These are phyloP conservation scores for Annulohypoxylon truncatum DNA, from an alignment of 2,329 filamentous ascomycete species.

Conservation along the genomic window DNA sequence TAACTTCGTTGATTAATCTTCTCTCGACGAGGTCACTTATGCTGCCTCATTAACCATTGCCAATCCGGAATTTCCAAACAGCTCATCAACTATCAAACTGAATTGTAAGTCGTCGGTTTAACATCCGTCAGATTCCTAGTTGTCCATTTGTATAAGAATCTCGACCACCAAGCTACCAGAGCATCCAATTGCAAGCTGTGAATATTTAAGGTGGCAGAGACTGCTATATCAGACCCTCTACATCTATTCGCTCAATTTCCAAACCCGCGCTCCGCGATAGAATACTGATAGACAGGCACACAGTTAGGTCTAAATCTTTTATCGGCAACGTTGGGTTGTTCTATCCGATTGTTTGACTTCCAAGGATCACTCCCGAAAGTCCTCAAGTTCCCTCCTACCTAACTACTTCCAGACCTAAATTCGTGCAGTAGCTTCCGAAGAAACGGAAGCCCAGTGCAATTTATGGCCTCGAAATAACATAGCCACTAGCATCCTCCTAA, in stretches of 20 bases:
- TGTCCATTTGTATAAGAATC: neutral
- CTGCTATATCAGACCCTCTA: conserved; percentile 4
- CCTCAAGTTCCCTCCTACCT: conserved; percentile 22
- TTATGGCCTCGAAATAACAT: conserved; percentile 19
- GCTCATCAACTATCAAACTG: conserved; percentile 1
- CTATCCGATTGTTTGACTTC: conserved; percentile 14
- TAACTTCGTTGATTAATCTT: neutral
- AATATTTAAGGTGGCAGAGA: conserved; percentile 11
- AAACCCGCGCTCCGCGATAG: conserved; percentile 2
- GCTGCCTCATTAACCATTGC: neutral
- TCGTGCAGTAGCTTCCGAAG: conserved; percentile 23
- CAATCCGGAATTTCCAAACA: conserved; percentile 8
- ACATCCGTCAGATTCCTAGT: conserved; percentile 1
- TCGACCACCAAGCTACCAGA: neutral
- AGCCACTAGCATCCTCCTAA: conserved; percentile 7
- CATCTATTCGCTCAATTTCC: conserved; percentile 12
- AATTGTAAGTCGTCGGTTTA: conserved; percentile 26
- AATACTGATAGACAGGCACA: conserved; percentile 13
- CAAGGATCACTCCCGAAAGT: conserved; percentile 1
- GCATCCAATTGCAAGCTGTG: conserved; percentile 10
- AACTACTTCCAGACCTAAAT: neutral
- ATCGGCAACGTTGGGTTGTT: conserved; percentile 11
- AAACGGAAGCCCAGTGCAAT: conserved; percentile 2
- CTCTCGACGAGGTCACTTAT: neutral
- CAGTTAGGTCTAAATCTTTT: neutral